phyloP scores from a whole-genome alignment of 495 filamentous ascomycete species.

The Annulohypoxylon stygium region DNA sequence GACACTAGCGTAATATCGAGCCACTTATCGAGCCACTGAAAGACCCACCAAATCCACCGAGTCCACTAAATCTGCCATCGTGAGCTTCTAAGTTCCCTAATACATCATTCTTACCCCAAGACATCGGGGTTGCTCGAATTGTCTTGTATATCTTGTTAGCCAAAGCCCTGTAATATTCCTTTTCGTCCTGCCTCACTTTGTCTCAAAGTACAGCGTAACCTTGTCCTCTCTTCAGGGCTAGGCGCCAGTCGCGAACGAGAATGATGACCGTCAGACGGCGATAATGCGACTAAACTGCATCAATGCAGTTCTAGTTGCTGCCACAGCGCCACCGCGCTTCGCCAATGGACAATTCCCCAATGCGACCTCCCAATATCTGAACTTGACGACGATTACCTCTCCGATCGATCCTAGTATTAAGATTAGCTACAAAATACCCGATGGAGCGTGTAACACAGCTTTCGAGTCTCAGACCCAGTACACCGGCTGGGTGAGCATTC shows the following conservation, averaged over 20 bases:
- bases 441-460: conserved; percentile 66
- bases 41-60: conserved; percentile 5
- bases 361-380: conserved; percentile 28
- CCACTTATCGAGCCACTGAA: conserved; percentile 9
- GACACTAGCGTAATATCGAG: conserved; percentile 21
- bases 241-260: conserved; percentile 18
- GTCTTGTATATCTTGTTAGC: conserved; percentile 7
- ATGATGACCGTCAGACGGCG: conserved; percentile 28
- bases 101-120: conserved; percentile 1
- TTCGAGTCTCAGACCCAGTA: conserved; percentile 69
- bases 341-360: conserved; percentile 26
- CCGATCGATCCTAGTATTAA: conserved; percentile 70
- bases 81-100: not conserved
- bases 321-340: conserved; percentile 4
- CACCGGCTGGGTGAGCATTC: conserved; percentile 64
- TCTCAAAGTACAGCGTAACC: not conserved
- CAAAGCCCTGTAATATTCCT: not conserved
- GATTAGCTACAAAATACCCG: conserved; percentile 68
- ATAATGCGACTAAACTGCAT: conserved; percentile 38
- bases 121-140: not conserved
- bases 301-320: conserved; percentile 35
- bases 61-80: conserved; percentile 5
- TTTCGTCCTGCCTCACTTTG: not conserved
- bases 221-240: not conserved
- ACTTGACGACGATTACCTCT: conserved; percentile 66